Evolutionary conservation across 2,329 filamentous ascomycete genomes (phyloP), one percentile per base, ranked within the genome.

Genomic region (Ampelomyces quisqualis): DNA sequence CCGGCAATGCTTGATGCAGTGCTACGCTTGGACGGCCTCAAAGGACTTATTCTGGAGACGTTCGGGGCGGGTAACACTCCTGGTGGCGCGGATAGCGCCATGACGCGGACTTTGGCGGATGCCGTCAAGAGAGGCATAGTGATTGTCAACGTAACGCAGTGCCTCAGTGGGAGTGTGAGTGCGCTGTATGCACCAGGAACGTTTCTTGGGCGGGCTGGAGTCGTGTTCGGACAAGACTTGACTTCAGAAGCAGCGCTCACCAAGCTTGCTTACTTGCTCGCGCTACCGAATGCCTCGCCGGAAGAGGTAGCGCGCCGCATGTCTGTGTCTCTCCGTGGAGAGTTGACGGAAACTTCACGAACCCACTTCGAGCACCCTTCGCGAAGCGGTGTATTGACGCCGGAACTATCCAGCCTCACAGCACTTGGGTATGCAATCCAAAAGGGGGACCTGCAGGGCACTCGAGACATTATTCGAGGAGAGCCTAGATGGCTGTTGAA

Each of bases 51-150:
- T 26, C 78, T 96, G 29, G 90, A 95, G 71, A 95, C 90, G 0
- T 95, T 95, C 67, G 90, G 90, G 45, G 90, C 93, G 65, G 90
- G 90, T 41, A 96, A 95, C 69, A 86, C 90, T 8, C 90, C 90
- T 2, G 86, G 85, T 26, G 89, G 88, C 20, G 78, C 84, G 33
- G 87, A 93, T 62, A 87, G 87, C 40, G 83, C 81, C 36, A 78
- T 95, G 65, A 90, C 86, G 11, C 82, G 82, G 39, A 86, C 91
- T 34, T 82, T 95, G 57, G 78, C 81, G 13, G 80, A 82, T 29
- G 90, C 88, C 15, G 88, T 95, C 27, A 75, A 84, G 60, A 80
- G 88, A 43, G 90, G 88, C 24, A 84, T 93, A 51, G 82, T 93
- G 43, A 84, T 96, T 45, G 88, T 95, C 53, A 95, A 94, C 63